Base-by-base conservation (phyloP, 805 yeast genomes). In the Torulaspora maleeae region DNA sequence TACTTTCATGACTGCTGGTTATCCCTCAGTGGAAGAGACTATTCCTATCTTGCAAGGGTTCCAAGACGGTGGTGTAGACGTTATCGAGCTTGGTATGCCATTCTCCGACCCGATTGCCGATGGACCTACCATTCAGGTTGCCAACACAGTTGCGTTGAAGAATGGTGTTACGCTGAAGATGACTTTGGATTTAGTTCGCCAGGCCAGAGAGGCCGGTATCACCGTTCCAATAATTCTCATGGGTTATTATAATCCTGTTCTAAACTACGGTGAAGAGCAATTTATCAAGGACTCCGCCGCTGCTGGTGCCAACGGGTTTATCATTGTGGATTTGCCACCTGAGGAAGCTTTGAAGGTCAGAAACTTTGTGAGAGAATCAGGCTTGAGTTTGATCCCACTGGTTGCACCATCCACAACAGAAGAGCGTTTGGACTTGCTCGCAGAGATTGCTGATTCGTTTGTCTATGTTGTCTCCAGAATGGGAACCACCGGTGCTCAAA, bases 41-140 rank as follows among this genome's bases (percentile, higher is more conserved):
- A 73, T 93, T 40, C 95, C 95, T 6, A 78, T 90, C 51, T 64
- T 93, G 65, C 78, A 82, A 63, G 91, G 93, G 17, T 79, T 93
- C 71, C 98, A 93, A 71, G 86, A 78, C 24, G 97, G 96, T 54
- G 99, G 99, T 46, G 95, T 86, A 30, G 98, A 93, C 62, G 77
- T 93, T 50, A 87, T 93, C 55, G 99, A 93, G 70, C 71, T 93
- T 38, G 99, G 99, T 51, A 71, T 93, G 64, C 99, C 99, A 38
- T 93, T 93, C 66, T 83, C 96, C 17, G 99, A 93, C 65, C 99
- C 99, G 30, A 89, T 93, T 64, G 99, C 98, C 27, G 99, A 93
- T 67, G 99, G 99, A 38, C 95, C 98, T 32, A 87, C 95, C 13
- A 93, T 93, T 59, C 99, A 93, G 71, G 80, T 73, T 27, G 88